Base-by-base conservation (phyloP, 208 protist genomes). In the Trypanosoma avium region DNA sequence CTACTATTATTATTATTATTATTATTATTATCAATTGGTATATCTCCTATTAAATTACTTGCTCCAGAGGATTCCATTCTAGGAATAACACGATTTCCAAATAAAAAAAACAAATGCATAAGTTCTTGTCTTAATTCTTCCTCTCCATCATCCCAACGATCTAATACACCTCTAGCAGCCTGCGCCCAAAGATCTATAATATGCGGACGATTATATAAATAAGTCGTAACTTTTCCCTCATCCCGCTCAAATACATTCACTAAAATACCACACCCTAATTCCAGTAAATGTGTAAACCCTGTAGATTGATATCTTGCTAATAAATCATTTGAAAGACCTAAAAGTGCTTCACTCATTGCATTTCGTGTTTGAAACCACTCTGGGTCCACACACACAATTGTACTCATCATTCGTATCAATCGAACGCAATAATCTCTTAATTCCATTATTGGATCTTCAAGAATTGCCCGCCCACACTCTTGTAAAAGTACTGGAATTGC, bases 161-260 rank as follows among this genome's bases (percentile, higher is more conserved):
- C 61, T 17, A 93, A 53, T 6, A 90, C 68, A 43, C 60, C 75
- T n/a, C 53, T 66, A 5, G 81, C 73, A 0, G 72, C 78, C 26
- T 77, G 57, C 10, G 77, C 73, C 87, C 90, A 95, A 3, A 63
- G 40, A 4, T 46, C 27, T 19, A 95, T 63, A 32, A 83, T 40
- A 0, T 77, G 57, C 4, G 74, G 35, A 43, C 70, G 67, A 13
- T 61, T 66, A 30, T 65, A 63, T 17, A 93, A 67, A 67, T 84
- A 92, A 5, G 65, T 46, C 33, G 81, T 50, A 12, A 81, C 66
- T 0, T 52, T 60, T 12, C 79, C 77, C 42, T 87, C 76, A 70
- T 90, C 76, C 9, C 84, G 82, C 59, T 91, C 82, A 55, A 93
- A 88, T 4, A 79, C 76, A 75, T 90, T 93, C 9, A 90, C 77